Evolutionary conservation across 352 stramenopile species (phyloP).

Genomic region (Globisporangium abappressorium): DNA sequence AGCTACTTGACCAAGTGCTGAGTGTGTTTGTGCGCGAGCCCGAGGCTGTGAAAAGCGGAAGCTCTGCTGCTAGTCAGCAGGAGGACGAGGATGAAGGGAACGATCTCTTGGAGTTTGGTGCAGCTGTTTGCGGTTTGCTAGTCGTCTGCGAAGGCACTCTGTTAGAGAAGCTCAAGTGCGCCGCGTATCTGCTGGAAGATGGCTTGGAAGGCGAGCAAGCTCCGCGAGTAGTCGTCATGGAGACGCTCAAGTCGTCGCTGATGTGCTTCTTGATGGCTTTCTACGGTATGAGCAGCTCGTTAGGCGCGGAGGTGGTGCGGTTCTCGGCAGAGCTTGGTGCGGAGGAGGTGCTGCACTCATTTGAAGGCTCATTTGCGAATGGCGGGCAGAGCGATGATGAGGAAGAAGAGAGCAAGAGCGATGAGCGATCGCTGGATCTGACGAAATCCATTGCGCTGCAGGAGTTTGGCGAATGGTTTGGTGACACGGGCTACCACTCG

Average conservation of each 20-base stretch:
- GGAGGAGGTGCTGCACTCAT: constrained; percentile 64
- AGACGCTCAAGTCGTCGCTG: constrained; percentile 60
- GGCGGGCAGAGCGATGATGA: constrained; percentile 21
- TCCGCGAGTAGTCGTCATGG: constrained; percentile 38
- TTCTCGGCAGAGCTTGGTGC: constrained; percentile 69
- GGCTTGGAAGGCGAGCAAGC: constrained; percentile 25
- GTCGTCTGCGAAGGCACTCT: constrained; percentile 66
- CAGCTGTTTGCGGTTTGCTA: constrained; percentile 61
- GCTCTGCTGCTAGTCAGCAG: constrained; percentile 14
- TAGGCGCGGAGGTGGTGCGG: constrained; percentile 66
- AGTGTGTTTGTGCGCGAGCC: constrained; percentile 63
- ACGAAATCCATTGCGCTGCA: constrained; percentile 46
- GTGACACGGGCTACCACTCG: constrained; percentile 54
- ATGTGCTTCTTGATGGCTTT: constrained; percentile 82
- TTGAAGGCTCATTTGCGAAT: constrained; percentile 24
- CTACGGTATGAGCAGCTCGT: constrained; percentile 79
- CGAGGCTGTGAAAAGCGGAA: constrained; percentile 20
- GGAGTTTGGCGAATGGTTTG: constrained; percentile 78
- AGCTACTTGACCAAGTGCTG: constrained; percentile 61
- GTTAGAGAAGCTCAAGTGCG: constrained; percentile 53
- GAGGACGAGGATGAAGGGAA: constrained; percentile 39
- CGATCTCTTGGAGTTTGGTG: constrained; percentile 47
- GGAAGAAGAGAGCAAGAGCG: constrained; percentile 23
- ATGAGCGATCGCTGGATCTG: constrained; percentile 31
- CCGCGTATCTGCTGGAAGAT: constrained; percentile 34